A percentile compares a stretch with the other conserved stretches of the same genome.
phyloP scores from a whole-genome alignment of 1,284 basidiomycete genomes.

The Spongiforma sp. region DNA sequence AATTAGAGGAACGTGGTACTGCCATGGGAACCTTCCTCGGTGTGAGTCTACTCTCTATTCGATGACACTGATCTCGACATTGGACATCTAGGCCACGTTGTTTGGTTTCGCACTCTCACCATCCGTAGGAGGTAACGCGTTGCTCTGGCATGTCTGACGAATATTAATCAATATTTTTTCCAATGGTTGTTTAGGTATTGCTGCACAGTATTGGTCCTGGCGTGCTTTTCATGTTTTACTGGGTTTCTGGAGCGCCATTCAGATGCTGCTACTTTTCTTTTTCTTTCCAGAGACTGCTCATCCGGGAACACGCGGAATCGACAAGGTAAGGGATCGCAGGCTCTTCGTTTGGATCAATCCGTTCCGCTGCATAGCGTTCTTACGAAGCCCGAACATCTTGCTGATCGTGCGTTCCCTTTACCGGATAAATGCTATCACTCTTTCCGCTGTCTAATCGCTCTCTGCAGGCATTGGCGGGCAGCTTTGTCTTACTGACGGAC shows the following conservation, averaged over 20 bases:
- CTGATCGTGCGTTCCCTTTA: conserved; percentile 50
- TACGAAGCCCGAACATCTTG: conserved; percentile 64
- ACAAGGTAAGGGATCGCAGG: conserved; percentile 39
- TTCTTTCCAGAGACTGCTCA: conserved; percentile 78
- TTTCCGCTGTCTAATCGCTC: not conserved
- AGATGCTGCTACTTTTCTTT: conserved; percentile 50
- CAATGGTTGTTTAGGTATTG: conserved; percentile 38
- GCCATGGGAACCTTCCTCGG: conserved; percentile 54
- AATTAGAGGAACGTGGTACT: conserved; percentile 49
- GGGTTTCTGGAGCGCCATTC: conserved; percentile 48
- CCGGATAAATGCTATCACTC: not conserved
- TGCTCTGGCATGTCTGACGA: not conserved
- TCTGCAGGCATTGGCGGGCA: conserved; percentile 46
- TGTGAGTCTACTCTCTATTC: conserved; percentile 31
- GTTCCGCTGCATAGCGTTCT: conserved; percentile 53
- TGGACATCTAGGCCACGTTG: conserved; percentile 42
- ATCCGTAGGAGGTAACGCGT: conserved; percentile 44
- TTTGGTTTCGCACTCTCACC: conserved; percentile 53
- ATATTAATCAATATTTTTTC: conserved; percentile 8
- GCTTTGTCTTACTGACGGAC: conserved; percentile 48
- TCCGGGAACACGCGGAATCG: conserved; percentile 51
- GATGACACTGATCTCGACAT: not conserved
- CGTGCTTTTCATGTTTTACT: conserved; percentile 64
- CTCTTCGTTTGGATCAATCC: conserved; percentile 64
- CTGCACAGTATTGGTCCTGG: conserved; percentile 70